phyloP scores from a whole-genome alignment of 306 rosid genomes.

The Coriaria nepalensis region DNA sequence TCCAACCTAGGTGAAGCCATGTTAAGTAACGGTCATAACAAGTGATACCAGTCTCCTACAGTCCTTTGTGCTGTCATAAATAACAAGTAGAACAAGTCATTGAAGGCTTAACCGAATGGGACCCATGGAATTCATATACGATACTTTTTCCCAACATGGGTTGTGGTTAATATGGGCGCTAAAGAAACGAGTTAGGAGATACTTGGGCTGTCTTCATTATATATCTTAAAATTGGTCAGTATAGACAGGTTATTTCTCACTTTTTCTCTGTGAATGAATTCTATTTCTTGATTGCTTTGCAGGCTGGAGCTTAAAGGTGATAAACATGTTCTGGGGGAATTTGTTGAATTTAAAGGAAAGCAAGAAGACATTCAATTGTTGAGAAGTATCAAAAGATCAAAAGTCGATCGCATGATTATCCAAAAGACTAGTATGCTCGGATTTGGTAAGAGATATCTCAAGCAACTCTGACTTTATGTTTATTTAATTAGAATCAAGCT shows the following conservation, averaged over 20 bases:
- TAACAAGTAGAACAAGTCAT: too few relatives aligned
- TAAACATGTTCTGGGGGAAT: constrained; percentile 71
- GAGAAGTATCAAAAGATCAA: constrained; percentile 63
- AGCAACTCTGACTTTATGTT: not conserved
- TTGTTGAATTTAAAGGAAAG: constrained; percentile 85
- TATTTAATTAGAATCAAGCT: not conserved
- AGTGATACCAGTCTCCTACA: too few relatives aligned
- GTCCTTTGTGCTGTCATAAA: too few relatives aligned
- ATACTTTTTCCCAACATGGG: too few relatives aligned
- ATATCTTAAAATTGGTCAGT: too few relatives aligned
- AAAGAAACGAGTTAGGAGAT: too few relatives aligned
- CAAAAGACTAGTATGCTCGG: constrained; percentile 94
- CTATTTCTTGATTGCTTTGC: constrained; percentile 16
- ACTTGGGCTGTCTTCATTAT: too few relatives aligned
- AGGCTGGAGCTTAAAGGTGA: constrained; percentile 80
- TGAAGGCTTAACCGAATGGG: too few relatives aligned
- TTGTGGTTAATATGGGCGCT: too few relatives aligned
- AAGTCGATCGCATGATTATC: constrained; percentile 42
- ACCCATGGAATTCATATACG: too few relatives aligned
- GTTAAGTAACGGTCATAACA: too few relatives aligned
- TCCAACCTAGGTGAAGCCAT: too few relatives aligned
- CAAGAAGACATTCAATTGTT: constrained; percentile 54
- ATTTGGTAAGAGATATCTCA: constrained; percentile 40
- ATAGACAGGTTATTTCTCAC: not conserved
- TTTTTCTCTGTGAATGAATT: not conserved